Percentiles rank a stretch among this genome's conserved stretches.
phyloP scores from a whole-genome alignment of 768 basidiomycete species.

The Russula ochroleuca region DNA sequence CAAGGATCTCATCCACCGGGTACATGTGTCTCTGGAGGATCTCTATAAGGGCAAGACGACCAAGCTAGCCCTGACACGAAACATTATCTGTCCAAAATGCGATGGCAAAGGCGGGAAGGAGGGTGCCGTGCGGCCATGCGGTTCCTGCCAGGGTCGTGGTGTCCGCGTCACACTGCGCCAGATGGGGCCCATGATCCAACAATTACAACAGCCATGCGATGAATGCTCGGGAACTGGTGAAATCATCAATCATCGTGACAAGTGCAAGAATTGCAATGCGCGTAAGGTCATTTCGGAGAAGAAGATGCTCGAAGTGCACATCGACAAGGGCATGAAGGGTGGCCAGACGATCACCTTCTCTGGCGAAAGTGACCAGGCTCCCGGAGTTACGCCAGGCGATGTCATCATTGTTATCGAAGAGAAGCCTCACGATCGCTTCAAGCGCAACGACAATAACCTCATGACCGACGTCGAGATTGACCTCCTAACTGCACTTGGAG shows the following conservation, averaged over 20 bases:
- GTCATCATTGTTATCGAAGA: slow-evolving; percentile 93
- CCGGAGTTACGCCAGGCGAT: slow-evolving; percentile 85
- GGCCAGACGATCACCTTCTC: slow-evolving; percentile 85
- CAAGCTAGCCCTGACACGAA: slow-evolving; percentile 94
- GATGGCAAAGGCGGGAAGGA: slow-evolving; percentile 97
- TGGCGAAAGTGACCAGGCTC: slow-evolving; percentile 92
- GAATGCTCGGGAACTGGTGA: slow-evolving; percentile 95
- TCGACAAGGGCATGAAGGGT: slow-evolving; percentile 97
- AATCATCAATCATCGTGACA: slow-evolving; percentile 88
- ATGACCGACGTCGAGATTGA: slow-evolving; percentile 86
- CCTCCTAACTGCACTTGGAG: slow-evolving; percentile 87
- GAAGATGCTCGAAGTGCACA: slow-evolving; percentile 95
- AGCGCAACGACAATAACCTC: slow-evolving; percentile 84
- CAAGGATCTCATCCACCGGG: slow-evolving; percentile 96
- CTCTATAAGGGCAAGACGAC: slow-evolving; percentile 99
- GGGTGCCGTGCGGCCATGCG: slow-evolving; percentile 82
- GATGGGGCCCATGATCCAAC: slow-evolving; percentile 99
- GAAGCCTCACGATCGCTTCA: slow-evolving; percentile 85
- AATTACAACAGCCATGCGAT: slow-evolving; percentile 92
- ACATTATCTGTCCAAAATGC: slow-evolving; percentile 90
- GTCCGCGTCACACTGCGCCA: slow-evolving; percentile 88
- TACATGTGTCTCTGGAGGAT: slow-evolving; percentile 95
- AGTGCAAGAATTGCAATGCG: slow-evolving; percentile 88
- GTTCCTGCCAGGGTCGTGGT: slow-evolving; percentile 81
- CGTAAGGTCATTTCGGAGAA: slow-evolving; percentile 94